Percentiles rank a stretch among this genome's conserved stretches.
Conservation (phyloP, 2,329 filamentous ascomycete genomes). For the Rutstroemia sp. region DNA sequence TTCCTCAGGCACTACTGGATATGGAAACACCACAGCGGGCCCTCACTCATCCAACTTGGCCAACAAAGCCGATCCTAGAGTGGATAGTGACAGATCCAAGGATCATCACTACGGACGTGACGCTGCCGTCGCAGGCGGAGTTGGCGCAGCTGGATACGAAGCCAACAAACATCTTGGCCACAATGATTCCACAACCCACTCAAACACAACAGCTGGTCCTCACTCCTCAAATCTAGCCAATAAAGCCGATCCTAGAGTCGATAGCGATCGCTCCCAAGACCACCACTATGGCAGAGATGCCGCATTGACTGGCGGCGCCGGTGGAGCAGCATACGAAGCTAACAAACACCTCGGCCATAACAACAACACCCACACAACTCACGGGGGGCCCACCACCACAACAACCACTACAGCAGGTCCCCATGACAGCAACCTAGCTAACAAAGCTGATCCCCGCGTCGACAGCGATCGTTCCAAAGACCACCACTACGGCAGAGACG, state of each 20-base stretch:
- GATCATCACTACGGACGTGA: constrained; percentile 17
- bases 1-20: too few relatives aligned
- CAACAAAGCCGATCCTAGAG: constrained; percentile 35
- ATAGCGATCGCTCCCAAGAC: constrained; percentile 15
- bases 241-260: constrained; percentile 33
- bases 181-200: not conserved
- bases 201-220: constrained; percentile 29
- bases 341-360: not conserved
- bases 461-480: constrained; percentile 18
- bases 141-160: constrained; percentile 6
- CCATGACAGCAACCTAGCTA: constrained; percentile 30
- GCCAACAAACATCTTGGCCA: constrained; percentile 7
- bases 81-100: constrained; percentile 23
- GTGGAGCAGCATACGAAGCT: not conserved
- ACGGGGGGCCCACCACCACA: not conserved
- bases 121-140: constrained; percentile 9
- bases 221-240: constrained; percentile 32
- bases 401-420: constrained; percentile 17
- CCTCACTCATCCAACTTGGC: constrained; percentile 31
- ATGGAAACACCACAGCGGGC: constrained; percentile 26
- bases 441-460: constrained; percentile 34
- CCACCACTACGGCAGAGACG: constrained; percentile 15
- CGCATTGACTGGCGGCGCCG: constrained; percentile 11
- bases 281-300: constrained; percentile 15
- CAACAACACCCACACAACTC: not conserved